Evolutionary conservation across 305 asterid genomes (phyloP), one percentile per base, ranked within the genome.

Genomic region (Rubia balearica): DNA sequence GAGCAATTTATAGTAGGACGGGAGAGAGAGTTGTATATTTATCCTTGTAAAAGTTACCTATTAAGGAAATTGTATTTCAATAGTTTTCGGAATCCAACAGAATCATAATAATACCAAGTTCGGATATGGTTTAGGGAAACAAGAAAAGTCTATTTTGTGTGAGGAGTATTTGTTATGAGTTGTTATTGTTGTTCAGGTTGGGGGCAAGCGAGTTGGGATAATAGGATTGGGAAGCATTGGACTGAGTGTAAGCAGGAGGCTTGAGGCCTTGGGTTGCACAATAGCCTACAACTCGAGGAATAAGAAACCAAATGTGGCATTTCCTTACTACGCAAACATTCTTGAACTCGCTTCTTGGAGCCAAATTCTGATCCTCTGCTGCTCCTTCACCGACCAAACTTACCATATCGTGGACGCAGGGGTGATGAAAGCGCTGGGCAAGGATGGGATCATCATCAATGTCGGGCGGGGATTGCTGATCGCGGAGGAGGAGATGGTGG

Each of bases 401-500:
- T 75, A 51, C 49, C 85, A 71, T 72, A 49, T 76, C 61, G 71
- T 81, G 17, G 30, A 73, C 81, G 59, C 68, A n/a, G 68, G 72
- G 21, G 81, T 81, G 7, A 16, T 78, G 71, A 49, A 24, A 41
- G 79, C 85, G 9, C 38, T 81, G 5, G 85, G 85, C 10, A 78
- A 65, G 41, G 73, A 78, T 19, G 85, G 85, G 4, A 46, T 81
- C 22, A 45, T 78, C n/a, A 63, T 78, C 71, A 81, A 81, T 22
- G 11, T 81, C 3, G 81, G 77, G 0, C 78, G 83, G 0, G 83
- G 85, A 0, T 46, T 74, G 0, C 87, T 90, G 45, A 43, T 89
- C 6, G 86, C 89, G 21, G 94, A 90, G 42, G 75, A 73, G 53
- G 92, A 83, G 53, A n/a, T 90, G 79, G 86, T 87, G 41, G 27